Conservation (phyloP, 2,329 filamentous ascomycete genomes). For the Albophoma yamanashiensis region DNA sequence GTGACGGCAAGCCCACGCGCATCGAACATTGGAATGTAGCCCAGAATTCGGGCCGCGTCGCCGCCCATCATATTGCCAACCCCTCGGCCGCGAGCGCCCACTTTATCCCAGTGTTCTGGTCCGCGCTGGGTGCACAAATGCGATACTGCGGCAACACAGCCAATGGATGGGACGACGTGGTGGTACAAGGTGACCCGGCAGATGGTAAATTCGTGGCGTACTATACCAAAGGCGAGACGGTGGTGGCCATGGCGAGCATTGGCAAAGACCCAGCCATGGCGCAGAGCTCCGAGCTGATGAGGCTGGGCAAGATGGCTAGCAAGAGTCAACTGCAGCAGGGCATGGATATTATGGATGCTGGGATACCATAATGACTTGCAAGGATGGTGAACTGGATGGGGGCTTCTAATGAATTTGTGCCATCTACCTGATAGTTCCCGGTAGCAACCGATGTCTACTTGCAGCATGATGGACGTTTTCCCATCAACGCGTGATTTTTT, state of each 20-base stretch:
- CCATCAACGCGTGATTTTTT: no score
- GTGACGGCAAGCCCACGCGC: conserved; percentile 59
- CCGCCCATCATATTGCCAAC: conserved; percentile 65
- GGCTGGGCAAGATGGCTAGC: conserved; percentile 65
- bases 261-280: conserved; percentile 77
- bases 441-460: background rate
- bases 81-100: conserved; percentile 47
- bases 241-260: conserved; percentile 89
- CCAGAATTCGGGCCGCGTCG: conserved; percentile 78
- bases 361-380: background rate
- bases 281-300: conserved; percentile 79
- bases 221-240: conserved; percentile 75
- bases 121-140: conserved; percentile 77
- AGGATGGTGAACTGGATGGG: background rate
- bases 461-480: no score
- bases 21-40: conserved; percentile 99
- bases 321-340: conserved; percentile 68
- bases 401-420: background rate
- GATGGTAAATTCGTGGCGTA: conserved; percentile 80
- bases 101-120: conserved; percentile 97
- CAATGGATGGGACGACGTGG: conserved; percentile 75
- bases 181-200: conserved; percentile 66
- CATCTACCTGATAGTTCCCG: background rate
- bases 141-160: conserved; percentile 84
- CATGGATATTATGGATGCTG: conserved; percentile 36